Base-by-base conservation (phyloP, 345 rosid genomes). In the Luvunga scandens region DNA sequence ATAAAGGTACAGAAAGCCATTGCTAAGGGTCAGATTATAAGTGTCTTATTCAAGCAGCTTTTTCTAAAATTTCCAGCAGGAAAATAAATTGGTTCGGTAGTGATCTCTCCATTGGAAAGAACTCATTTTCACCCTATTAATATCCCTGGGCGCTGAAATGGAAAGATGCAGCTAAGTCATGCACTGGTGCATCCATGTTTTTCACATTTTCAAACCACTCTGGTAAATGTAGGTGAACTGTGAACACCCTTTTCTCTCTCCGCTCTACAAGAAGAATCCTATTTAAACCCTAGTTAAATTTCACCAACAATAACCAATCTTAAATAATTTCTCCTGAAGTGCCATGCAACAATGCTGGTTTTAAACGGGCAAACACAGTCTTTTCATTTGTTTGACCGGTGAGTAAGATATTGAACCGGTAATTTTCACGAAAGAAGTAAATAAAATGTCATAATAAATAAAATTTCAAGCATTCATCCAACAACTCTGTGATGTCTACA, bases 161-260 rank as follows among this genome's bases (percentile, higher is more conserved):
- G 64, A 65, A 68, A 19, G 50, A 30, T 60, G 55, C 76, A 64
- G 66, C 36, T 53, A 71, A 24, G 66, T 68, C 77, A 78, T 39
- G 78, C 75, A 38, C 53, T 67, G 64, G 69, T 39, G 24, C 75
- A 75, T 66, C 62, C 87, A 84, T 62, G 82, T 48, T 59, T 48
- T 77, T 74, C 71, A 59, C 75, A 82, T 82, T 84, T 84, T 31
- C 81, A 66, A 82, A 84, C 87, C 53, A 71, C 79, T 70, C 22
- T 0, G 18, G 67, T 28, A 56, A 80, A 81, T 69, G 79, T 42
- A n/a, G 76, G 33, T 63, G 55, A 69, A 33, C 56, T 50, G 33
- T 56, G 55, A 69, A 56, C 42, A 30, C 55, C 71, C 14, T 39
- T 16, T 25, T 48, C 67, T 45, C 64, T 36, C 71, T 78, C 53